Base-by-base conservation (phyloP, 1,139 yeast species). In the Yamadazyma aaseri region DNA sequence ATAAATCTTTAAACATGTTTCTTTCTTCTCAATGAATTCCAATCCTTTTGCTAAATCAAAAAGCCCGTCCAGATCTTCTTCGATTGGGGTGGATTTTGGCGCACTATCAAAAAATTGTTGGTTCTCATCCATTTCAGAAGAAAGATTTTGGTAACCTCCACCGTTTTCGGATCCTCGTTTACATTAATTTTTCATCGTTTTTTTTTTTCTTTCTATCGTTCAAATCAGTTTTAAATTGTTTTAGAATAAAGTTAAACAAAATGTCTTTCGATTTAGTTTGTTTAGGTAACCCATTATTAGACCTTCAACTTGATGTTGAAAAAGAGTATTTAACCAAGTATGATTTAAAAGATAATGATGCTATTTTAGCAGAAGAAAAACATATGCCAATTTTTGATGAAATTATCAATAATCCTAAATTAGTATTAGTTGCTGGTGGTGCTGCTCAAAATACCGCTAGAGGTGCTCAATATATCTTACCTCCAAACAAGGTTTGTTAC, bases 381-480 rank as follows among this genome's bases (percentile, higher is more conserved):
- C 97, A 87, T 68, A 65, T 81, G 77, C 86, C 90, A 38, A 86
- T 92, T 59, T 92, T 72, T 61, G 82, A 76, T 39, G 97, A 90
- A 64, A 75, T 85, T 48, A 67, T 86, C 45, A 62, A 71, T 34
- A 68, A 70, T 58, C 70, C 76, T 28, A 78, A 73, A 43, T 81
- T 86, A 48, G 77, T 79, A 55, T 67, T 81, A 45, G 79, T 92
- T 50, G 98, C 99, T 42, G 99, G 99, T 50, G 99, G 99, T 60
- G 98, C 99, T 51, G 98, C 97, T 41, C 99, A 92, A 71, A 92
- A 92, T 71, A 82, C 98, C 45, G 97, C 98, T 40, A 81, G 99
- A 70, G 99, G 96, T 56, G 97, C 97, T 34, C 97, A 92, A 58
- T 90, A 87, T 68, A 67, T 87, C 45, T 73, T 94, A 39, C 96